Evolutionary conservation across 352 stramenopile genomes (phyloP).

Genomic region (Pythium periplocum): DNA sequence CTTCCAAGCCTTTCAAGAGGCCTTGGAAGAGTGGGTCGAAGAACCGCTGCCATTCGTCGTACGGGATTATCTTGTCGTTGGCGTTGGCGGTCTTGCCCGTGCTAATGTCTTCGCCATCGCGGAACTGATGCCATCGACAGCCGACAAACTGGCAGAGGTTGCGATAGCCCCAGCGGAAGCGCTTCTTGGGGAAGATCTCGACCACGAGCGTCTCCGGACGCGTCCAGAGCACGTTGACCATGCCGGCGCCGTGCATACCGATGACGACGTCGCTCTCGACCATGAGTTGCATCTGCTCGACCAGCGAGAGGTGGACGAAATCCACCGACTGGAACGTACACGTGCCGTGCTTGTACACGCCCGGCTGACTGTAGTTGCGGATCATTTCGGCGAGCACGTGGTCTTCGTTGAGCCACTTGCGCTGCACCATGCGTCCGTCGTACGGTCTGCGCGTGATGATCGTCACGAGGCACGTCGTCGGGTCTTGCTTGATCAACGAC

Average conservation of each 20-base stretch:
- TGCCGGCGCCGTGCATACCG: conserved; percentile 75
- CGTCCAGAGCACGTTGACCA: conserved; percentile 73
- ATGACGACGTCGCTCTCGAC: conserved; percentile 72
- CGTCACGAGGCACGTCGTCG: conserved; percentile 5
- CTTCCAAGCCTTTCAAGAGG: too few species aligned
- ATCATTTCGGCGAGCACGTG: conserved; percentile 14
- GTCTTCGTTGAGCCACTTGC: conserved; percentile 27
- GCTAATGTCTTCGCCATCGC: conserved; percentile 22
- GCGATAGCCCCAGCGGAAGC: conserved; percentile 60
- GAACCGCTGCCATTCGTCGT: conserved; percentile 48
- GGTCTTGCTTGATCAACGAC: not conserved
- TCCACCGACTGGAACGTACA: conserved; percentile 57
- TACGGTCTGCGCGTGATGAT: conserved; percentile 21
- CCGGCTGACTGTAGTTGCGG: conserved; percentile 7
- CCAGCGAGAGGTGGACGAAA: conserved; percentile 48
- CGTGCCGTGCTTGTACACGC: not conserved
- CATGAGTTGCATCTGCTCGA: conserved; percentile 59
- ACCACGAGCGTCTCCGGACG: conserved; percentile 44
- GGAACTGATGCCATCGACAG: conserved; percentile 51
- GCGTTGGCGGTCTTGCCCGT: conserved; percentile 29
- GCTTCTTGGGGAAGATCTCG: conserved; percentile 65
- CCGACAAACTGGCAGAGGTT: conserved; percentile 74
- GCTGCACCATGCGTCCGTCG: conserved; percentile 14
- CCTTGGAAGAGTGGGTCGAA: conserved; percentile 36
- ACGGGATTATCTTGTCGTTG: conserved; percentile 44